Base-by-base conservation (phyloP, 1,284 basidiomycete genomes). In the Marasmius tenuissimus region DNA sequence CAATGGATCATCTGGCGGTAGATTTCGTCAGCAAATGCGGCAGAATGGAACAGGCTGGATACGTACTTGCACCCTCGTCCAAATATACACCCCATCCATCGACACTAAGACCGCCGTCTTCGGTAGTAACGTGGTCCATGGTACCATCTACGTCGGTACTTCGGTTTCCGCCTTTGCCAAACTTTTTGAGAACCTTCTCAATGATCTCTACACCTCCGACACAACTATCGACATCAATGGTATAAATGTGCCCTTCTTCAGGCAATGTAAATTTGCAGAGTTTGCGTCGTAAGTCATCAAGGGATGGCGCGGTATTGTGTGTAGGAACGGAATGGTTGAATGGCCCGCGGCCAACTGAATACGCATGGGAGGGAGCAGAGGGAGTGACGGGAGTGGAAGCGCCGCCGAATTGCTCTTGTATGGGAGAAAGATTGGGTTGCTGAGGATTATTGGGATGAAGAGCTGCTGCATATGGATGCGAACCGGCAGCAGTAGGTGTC, bases 31-130 rank as follows among this genome's bases (percentile, higher is more conserved):
- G 37, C 34, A 47, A n/a, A 40, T 39, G 10, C 39, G 9, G 27
- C 57, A 20, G 42, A 67, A 56, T 38, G 63, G 40, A n/a, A 40
- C 57, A 57, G 62, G 37, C n/a, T 55, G 34, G 62, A 27, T 61
- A 71, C 83, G 64, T 68, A 90, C 91, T 83, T 61, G 78, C 74
- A 2, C 83, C 83, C 52, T 85, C 83, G 14, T 90, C 85, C 49
- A 90, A 76, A 74, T 86, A 95, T 0, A 94, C 89, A 16, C 88
- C 92, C 93, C 94, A 97, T 0, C 94, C 94, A 66, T 96, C 93
- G 2, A 96, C 87, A 60, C 84, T 85, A 14, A 96, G 77, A 1
- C 86, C 87, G 1, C 87, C 87, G 34, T 86, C 86, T 18, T 85
- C 85, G 0, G 81, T 84, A 60, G 84, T 83, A 18, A 82, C 78